Conservation (phyloP, 2,329 filamentous ascomycete genomes). For the Penicillium sp. region DNA sequence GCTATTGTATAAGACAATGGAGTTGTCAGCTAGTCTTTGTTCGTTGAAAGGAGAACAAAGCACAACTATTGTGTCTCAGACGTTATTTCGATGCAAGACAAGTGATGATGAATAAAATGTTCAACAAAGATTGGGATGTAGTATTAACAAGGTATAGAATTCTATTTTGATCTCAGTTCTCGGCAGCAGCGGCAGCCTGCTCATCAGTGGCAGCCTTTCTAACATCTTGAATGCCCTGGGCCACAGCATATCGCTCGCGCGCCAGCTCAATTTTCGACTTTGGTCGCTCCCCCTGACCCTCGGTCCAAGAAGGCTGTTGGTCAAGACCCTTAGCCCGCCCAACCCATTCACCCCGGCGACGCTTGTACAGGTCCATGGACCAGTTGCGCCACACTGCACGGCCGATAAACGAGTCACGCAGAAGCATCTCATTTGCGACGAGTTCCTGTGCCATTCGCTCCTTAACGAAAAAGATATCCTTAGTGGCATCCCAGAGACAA, state of each 20-base stretch:
- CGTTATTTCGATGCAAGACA: background rate
- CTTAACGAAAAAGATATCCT: constrained; percentile 65
- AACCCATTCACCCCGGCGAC: constrained; percentile 64
- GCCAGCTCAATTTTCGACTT: constrained; percentile 59
- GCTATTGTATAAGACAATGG: background rate
- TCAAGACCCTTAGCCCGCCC: constrained; percentile 57
- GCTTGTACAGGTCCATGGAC: constrained; percentile 70
- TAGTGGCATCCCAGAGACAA: constrained; percentile 63
- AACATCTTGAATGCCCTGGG: constrained; percentile 24
- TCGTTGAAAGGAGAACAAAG: too few species aligned
- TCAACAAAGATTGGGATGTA: background rate
- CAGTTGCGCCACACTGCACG: constrained; percentile 72
- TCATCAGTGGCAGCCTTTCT: constrained; percentile 16
- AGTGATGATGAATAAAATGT: background rate
- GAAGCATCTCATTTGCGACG: constrained; percentile 55
- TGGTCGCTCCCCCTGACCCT: constrained; percentile 29
- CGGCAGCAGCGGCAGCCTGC: background rate
- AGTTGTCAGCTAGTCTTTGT: background rate
- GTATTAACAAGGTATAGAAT: background rate
- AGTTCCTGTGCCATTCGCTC: constrained; percentile 67
- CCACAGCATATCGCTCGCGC: constrained; percentile 55
- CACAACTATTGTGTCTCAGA: too few species aligned
- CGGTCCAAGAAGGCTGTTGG: constrained; percentile 18
- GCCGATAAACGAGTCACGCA: constrained; percentile 66
- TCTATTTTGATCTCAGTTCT: background rate